Base-by-base conservation (phyloP, 768 basidiomycete genomes). In the Obba rivulosa region DNA sequence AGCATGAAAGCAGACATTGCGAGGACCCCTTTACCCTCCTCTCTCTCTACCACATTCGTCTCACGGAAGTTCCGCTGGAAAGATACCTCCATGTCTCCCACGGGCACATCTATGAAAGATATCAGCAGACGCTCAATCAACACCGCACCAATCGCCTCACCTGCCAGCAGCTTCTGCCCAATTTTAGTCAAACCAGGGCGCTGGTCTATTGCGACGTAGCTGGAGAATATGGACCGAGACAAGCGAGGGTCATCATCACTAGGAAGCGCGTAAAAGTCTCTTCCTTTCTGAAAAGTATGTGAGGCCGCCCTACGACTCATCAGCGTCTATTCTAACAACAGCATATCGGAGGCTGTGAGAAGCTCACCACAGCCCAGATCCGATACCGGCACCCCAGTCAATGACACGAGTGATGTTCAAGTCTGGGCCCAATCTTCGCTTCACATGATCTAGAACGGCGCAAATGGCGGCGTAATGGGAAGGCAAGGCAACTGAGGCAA, bases 1-100 rank as follows among this genome's bases (percentile, higher is more conserved):
- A 99, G 69, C 62, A 83, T 74, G 69, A 96, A 98, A 1, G 93
- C 87, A 16, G 89, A 91, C 24, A 99, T 60, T 2, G 88, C 91
- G 22, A 97, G 57, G 14, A 77, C 75, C 44, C 74, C 69, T 23
- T 65, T 60, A 17, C 79, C 81, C 13, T 78, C 65, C 17, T 66
- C 53, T 42, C 66, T 66, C 17, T 65, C 58, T 24, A 77, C 54
- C 47, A 58, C 62, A 48, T 80, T 69, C 40, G 75, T 71, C 34
- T 75, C 73, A 8, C 67, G 69, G 66, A 83, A 80, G 8, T 73
- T 65, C 56, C 78, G 83, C 60, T 75, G 75, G 84, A 84, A 82
- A 24, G 68, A 62, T 41, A 74, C 60, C 22, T 58, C 68, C 37
- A 83, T 50, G 45, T 58, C 56, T 35, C 77, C 77, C n/a, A 71